Evolutionary conservation across 1,284 basidiomycete genomes (phyloP), one percentile per base, ranked within the genome.

Genomic region (Apiotrichum porosum): DNA sequence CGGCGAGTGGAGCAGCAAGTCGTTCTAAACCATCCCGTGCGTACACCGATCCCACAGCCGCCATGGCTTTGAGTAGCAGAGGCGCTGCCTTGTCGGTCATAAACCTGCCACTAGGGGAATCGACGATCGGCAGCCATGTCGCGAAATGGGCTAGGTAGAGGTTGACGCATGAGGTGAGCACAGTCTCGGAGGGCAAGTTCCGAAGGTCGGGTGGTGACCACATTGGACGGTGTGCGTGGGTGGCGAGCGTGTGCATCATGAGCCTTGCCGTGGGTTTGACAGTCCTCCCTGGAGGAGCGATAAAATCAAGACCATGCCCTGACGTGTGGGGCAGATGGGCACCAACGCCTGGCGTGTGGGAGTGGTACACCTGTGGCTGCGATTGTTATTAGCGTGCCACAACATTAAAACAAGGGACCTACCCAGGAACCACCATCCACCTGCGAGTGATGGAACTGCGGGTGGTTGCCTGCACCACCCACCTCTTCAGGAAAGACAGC

Each of bases 81-180:
- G 58, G 51, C 1, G 58, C 44, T 13, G 45, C 42, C 36, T 55
- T 49, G 23, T 44, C 37, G 3, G 54, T 30, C 3, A 39, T 30
- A 32, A 57, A 61, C 6, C 35, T 42, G 2, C 44, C 52, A 9
- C 42, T 24, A 9, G 47, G 38, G 3, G 18, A 26, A 21, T 61
- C 49, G 4, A 58, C 21, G 12, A 62, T 44, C 0, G 60, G 58
- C 8, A 60, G 37, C 51, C 58, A 56, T 6, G 38, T 35, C 2
- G 56, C 49, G 31, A 60, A 62, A 38, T 58, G 56, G 28, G 38
- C 37, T 4, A 56, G 42, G 37, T 56, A 62, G 10, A 62, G 52
- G 39, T 58, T 49, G 24, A 60, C 52, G 36, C 52, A 58, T 14
- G 38, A 40, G 2, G 54, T 47, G 12, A 62, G 43, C 0, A 52